phyloP scores from a whole-genome alignment of 2,329 filamentous ascomycete genomes.

The Ophiostoma novo-ulmi region DNA sequence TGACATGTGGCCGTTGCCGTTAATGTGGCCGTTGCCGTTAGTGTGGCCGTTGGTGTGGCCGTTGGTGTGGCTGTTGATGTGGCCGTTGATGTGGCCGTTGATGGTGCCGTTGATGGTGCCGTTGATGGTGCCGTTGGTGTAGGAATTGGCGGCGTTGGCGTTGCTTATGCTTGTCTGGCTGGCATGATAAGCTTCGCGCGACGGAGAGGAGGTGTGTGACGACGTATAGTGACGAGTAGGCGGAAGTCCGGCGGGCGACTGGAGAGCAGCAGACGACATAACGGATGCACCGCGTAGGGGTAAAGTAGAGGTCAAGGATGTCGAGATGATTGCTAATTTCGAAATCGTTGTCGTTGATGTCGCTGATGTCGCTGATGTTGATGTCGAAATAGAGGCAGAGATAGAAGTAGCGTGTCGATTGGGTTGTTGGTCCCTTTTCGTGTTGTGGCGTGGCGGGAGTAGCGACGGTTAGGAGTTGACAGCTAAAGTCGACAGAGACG shows the following conservation, averaged over 20 bases:
- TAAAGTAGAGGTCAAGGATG: background rate
- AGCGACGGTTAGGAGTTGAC: conserved; percentile 15
- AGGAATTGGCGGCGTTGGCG: conserved; percentile 46
- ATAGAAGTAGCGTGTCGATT: conserved; percentile 6
- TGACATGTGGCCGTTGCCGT: conserved; percentile 28
- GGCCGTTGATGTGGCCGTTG: conserved; percentile 27
- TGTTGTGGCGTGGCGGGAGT: background rate
- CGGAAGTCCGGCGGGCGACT: conserved; percentile 47
- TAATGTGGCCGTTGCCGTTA: conserved; percentile 31
- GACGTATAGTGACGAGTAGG: conserved; percentile 50
- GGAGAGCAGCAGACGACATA: conserved; percentile 61
- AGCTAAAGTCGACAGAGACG: background rate
- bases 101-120: conserved; percentile 31
- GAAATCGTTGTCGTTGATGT: background rate
- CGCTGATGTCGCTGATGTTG: background rate
- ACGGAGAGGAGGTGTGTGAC: conserved; percentile 45
- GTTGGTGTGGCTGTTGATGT: conserved; percentile 30
- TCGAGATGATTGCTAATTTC: background rate
- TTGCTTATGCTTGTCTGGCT: conserved; percentile 40
- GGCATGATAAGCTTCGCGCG: conserved; percentile 54
- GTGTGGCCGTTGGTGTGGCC: conserved; percentile 30
- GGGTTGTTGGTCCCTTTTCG: conserved; percentile 5
- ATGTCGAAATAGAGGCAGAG: background rate
- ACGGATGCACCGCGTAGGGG: background rate
- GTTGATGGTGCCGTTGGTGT: conserved; percentile 16